Percentiles rank a stretch among this genome's conserved stretches.
Conservation (phyloP, 139 green algal genomes). For the Klebsormidium nitens region DNA sequence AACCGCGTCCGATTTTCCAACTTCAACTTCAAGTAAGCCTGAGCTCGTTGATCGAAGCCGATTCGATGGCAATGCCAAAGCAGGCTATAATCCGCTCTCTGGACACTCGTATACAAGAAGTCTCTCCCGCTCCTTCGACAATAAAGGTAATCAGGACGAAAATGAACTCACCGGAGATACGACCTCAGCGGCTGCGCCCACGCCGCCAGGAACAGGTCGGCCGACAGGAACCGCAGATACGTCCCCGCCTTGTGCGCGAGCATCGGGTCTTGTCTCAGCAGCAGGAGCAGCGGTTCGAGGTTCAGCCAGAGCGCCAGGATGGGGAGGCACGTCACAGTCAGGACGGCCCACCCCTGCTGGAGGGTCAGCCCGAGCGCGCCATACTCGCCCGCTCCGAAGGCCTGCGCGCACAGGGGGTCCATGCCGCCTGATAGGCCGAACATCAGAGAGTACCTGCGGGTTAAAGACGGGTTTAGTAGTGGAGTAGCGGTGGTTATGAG, state of each 20-base stretch:
- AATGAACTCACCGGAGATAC: constrained; percentile 17
- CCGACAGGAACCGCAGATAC: not conserved
- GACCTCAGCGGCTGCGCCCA: not conserved
- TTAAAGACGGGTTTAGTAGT: too few species aligned
- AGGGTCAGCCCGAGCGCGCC: not conserved
- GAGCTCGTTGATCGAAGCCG: too few species aligned
- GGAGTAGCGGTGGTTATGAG: too few species aligned
- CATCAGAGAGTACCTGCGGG: too few species aligned
- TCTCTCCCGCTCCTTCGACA: too few species aligned
- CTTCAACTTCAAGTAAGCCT: too few species aligned
- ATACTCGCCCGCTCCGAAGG: not conserved
- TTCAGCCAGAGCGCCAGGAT: constrained; percentile 1
- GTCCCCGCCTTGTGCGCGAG: not conserved
- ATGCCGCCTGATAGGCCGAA: not conserved
- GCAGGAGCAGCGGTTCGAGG: not conserved
- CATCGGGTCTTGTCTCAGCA: not conserved
- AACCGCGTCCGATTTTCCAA: too few species aligned
- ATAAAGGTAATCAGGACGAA: too few species aligned
- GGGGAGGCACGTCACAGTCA: not conserved
- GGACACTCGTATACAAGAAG: too few species aligned
- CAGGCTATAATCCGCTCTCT: too few species aligned
- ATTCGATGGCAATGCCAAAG: too few species aligned
- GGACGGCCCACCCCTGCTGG: not conserved
- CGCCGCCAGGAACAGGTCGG: not conserved
- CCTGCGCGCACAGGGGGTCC: constrained; percentile 9